phyloP scores from a whole-genome alignment of 441 rosid genomes.

The Populus hybrid region DNA sequence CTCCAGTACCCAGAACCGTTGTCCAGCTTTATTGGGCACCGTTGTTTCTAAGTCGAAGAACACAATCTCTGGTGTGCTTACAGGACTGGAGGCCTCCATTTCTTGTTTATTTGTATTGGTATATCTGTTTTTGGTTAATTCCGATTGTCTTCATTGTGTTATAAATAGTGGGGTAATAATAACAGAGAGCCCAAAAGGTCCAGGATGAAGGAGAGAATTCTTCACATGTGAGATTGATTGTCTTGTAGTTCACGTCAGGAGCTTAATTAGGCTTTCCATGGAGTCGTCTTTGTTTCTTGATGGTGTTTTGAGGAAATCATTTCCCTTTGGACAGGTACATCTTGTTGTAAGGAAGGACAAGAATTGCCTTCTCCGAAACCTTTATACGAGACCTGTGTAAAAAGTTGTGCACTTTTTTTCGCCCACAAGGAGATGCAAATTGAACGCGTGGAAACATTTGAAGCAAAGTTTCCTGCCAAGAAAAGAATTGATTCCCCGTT shows the following conservation, averaged over 20 bases:
- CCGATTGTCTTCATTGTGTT: neutral
- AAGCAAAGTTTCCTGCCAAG: neutral
- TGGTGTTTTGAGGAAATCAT: conserved; percentile 28
- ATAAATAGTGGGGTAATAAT: conserved; percentile 11
- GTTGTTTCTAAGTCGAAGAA: conserved; percentile 92
- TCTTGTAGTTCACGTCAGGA: conserved; percentile 53
- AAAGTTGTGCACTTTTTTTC: conserved; percentile 22
- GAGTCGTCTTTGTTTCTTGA: conserved; percentile 32
- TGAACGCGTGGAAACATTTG: conserved; percentile 7
- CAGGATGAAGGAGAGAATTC: conserved; percentile 24
- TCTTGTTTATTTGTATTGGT: neutral
- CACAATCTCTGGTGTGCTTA: conserved; percentile 42
- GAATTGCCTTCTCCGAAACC: conserved; percentile 17
- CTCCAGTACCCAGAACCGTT: conserved; percentile 67
- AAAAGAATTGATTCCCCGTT: conserved; percentile 21
- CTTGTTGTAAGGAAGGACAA: conserved; percentile 20
- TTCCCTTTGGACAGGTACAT: conserved; percentile 34
- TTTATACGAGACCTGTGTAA: neutral
- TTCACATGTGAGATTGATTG: conserved; percentile 38
- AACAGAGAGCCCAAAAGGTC: neutral
- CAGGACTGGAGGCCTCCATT: conserved; percentile 33
- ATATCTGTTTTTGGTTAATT: neutral
- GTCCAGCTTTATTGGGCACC: conserved; percentile 63
- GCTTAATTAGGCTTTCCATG: conserved; percentile 25
- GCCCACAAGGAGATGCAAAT: conserved; percentile 2